Conservation (phyloP, 2,329 filamentous ascomycete genomes). For the Venturia asperata region DNA sequence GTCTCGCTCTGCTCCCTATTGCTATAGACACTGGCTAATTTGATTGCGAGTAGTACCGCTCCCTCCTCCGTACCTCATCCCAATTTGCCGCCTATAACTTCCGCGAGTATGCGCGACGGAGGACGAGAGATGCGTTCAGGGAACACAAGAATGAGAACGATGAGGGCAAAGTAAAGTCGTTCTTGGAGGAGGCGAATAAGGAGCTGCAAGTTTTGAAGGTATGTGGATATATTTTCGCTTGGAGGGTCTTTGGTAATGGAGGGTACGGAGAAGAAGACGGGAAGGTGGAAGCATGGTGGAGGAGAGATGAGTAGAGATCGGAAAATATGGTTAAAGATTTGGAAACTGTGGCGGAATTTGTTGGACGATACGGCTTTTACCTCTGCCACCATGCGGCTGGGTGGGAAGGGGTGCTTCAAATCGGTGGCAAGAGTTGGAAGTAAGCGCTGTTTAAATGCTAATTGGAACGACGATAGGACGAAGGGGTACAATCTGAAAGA, state of each 20-base stretch:
- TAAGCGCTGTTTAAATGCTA: neutral
- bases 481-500: neutral
- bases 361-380: neutral
- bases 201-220: constrained; percentile 91
- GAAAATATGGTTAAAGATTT: neutral
- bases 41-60: constrained; percentile 63
- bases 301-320: neutral
- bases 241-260: neutral
- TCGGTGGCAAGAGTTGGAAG: neutral
- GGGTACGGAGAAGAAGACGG: neutral
- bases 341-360: neutral
- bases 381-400: neutral
- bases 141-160: constrained; percentile 70
- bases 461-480: neutral
- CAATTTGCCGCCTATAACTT: constrained; percentile 97
- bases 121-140: constrained; percentile 84
- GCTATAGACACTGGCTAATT: neutral
- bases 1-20: neutral
- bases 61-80: constrained; percentile 74
- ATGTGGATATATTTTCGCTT: constrained; percentile 27
- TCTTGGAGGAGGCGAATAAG: constrained; percentile 80
- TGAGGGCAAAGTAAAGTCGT: constrained; percentile 70
- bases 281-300: neutral
- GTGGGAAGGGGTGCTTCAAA: neutral
- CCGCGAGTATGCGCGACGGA: constrained; percentile 87